phyloP scores from a whole-genome alignment of 1,284 basidiomycete genomes.

The Marasmius tenuissimus region DNA sequence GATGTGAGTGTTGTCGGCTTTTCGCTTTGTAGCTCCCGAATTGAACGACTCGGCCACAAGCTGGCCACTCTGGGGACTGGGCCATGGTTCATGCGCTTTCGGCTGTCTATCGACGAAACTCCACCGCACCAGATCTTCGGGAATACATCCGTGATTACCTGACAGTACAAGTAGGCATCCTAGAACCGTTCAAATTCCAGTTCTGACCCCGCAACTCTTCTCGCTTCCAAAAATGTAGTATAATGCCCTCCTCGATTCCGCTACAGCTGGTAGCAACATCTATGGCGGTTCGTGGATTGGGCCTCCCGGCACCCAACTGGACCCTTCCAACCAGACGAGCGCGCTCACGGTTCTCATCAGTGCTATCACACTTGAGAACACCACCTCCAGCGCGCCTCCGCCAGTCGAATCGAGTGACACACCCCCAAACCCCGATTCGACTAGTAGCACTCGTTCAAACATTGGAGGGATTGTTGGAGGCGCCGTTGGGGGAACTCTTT shows the following conservation, averaged over 20 bases:
- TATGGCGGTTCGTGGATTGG: not conserved
- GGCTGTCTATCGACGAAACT: not conserved
- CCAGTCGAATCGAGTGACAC: not conserved
- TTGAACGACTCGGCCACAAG: too few relatives aligned
- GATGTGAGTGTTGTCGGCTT: not conserved
- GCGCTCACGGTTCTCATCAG: not conserved
- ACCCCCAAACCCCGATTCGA: not conserved
- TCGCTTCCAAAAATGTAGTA: too few relatives aligned
- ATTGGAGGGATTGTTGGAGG: not conserved
- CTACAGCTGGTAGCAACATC: not conserved
- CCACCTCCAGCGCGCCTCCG: not conserved
- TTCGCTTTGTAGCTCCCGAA: too few relatives aligned
- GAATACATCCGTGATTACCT: not conserved
- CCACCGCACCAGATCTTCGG: not conserved
- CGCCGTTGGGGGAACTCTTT: not conserved
- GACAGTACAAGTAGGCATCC: not conserved
- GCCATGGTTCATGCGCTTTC: not conserved
- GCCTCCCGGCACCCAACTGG: not conserved
- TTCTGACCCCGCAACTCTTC: too few relatives aligned
- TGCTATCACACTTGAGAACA: not conserved
- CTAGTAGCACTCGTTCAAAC: not conserved
- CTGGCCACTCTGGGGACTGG: not conserved
- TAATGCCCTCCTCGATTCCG: not conserved
- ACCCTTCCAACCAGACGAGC: not conserved
- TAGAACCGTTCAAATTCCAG: not conserved